A percentile compares a stretch with the other conserved stretches of the same genome.
Evolutionary conservation across 1,284 basidiomycete species (phyloP).

Genomic region (Puccinia hordei): DNA sequence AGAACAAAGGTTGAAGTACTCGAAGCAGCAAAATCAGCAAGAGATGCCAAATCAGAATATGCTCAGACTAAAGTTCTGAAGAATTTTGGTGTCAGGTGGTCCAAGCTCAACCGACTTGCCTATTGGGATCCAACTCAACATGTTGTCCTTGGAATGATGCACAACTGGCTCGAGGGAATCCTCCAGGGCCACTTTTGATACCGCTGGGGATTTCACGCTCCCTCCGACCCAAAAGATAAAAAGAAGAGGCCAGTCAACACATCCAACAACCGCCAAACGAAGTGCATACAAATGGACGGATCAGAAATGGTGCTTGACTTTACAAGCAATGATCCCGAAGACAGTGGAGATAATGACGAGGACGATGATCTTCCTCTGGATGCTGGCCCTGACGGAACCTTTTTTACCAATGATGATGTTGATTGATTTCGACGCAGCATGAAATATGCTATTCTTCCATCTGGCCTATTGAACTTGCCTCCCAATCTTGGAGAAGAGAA

Average conservation of each 20-base stretch:
- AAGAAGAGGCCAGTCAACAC: too few relatives aligned
- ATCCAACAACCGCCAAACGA: too few relatives aligned
- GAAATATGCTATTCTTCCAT: slow-evolving; percentile 10
- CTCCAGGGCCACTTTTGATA: too few relatives aligned
- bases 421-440: neutral
- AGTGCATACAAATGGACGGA: neutral
- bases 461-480: neutral
- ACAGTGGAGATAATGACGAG: neutral
- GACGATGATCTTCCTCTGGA: neutral
- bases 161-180: too few relatives aligned
- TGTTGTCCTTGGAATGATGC: too few relatives aligned
- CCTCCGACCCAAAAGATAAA: too few relatives aligned
- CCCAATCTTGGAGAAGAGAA: too few relatives aligned
- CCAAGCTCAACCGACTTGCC: too few relatives aligned
- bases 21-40: neutral
- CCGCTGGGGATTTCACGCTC: neutral
- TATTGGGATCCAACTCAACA: too few relatives aligned
- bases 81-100: too few relatives aligned
- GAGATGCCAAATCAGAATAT: neutral
- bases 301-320: neutral
- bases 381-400: neutral
- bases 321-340: neutral
- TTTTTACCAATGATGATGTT: slow-evolving; percentile 10
- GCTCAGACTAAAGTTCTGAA: neutral
- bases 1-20: neutral